Evolutionary conservation across 805 yeast genomes (phyloP).

Genomic region (Ogataea saltuana): DNA sequence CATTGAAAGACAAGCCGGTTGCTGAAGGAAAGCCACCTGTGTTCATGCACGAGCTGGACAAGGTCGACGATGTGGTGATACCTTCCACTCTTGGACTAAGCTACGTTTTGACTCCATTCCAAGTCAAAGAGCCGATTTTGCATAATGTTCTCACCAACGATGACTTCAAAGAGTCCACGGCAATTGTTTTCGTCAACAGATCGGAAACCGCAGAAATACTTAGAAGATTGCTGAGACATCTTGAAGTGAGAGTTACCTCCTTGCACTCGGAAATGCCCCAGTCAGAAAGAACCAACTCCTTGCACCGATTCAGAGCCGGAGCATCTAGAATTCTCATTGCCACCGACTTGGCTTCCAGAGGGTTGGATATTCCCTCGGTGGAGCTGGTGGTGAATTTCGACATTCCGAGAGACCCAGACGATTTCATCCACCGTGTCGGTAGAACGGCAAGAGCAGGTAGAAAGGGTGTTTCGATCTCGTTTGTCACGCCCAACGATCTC

Average conservation of each 20-base stretch:
- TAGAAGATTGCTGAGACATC: constrained; percentile 68
- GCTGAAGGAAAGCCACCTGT: constrained; percentile 58
- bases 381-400: constrained; percentile 78
- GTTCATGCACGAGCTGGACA: constrained; percentile 73
- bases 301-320: constrained; percentile 90
- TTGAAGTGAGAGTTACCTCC: constrained; percentile 83
- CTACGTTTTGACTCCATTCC: constrained; percentile 78
- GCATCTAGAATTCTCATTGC: constrained; percentile 93
- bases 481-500: constrained; percentile 85
- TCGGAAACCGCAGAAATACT: constrained; percentile 88
- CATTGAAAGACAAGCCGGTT: constrained; percentile 64
- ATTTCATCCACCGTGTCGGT: constrained; percentile 86
- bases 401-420: constrained; percentile 81
- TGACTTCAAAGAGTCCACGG: constrained; percentile 63
- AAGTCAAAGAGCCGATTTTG: constrained; percentile 87
- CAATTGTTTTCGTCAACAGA: constrained; percentile 87
- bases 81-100: constrained; percentile 68
- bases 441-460: constrained; percentile 98
- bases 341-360: constrained; percentile 93
- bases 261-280: constrained; percentile 96
- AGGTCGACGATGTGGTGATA: constrained; percentile 72
- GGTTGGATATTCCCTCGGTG: constrained; percentile 79
- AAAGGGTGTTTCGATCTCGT: constrained; percentile 76
- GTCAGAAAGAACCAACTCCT: constrained; percentile 82
- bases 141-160: constrained; percentile 65